Conservation (phyloP, 2,329 filamentous ascomycete genomes). For the Fusarium compactum region DNA sequence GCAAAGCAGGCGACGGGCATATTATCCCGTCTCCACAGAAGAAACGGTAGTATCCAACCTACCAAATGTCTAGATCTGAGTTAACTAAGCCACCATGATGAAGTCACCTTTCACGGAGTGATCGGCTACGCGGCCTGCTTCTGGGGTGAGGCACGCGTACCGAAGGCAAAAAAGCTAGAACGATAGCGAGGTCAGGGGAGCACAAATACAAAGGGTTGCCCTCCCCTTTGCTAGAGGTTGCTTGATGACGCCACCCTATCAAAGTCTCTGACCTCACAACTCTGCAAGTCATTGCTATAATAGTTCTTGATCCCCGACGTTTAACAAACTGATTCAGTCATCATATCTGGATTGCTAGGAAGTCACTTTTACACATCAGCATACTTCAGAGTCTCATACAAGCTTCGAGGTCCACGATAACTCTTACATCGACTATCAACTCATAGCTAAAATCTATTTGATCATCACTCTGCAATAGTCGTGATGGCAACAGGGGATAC, state of each 20-base stretch:
- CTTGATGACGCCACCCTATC: conserved; percentile 30
- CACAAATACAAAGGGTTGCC: conserved; percentile 32
- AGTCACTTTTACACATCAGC: not conserved
- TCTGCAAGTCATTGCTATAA: not conserved
- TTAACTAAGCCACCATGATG: conserved; percentile 39
- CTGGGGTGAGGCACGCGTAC: conserved; percentile 21
- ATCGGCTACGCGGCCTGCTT: conserved; percentile 26
- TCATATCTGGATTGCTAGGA: not conserved
- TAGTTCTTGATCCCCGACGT: conserved; percentile 1
- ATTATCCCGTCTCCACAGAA: conserved; percentile 13
- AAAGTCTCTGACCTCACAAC: conserved; percentile 33
- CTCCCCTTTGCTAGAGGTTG: conserved; percentile 5
- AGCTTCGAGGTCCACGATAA: not conserved
- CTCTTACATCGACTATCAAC: not conserved
- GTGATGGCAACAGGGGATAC: conserved; percentile 25
- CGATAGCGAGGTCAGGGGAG: not conserved
- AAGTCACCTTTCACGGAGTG: conserved; percentile 34
- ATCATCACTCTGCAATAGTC: not conserved
- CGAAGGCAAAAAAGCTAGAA: conserved; percentile 1
- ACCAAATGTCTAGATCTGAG: conserved; percentile 12
- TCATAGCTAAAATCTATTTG: not conserved
- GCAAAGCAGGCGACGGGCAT: conserved; percentile 2
- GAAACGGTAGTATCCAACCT: conserved; percentile 15
- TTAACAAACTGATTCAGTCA: not conserved
- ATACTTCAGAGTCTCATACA: not conserved